Evolutionary conservation across 2,329 filamentous ascomycete species (phyloP).

Genomic region (Diaporthe vaccinii): DNA sequence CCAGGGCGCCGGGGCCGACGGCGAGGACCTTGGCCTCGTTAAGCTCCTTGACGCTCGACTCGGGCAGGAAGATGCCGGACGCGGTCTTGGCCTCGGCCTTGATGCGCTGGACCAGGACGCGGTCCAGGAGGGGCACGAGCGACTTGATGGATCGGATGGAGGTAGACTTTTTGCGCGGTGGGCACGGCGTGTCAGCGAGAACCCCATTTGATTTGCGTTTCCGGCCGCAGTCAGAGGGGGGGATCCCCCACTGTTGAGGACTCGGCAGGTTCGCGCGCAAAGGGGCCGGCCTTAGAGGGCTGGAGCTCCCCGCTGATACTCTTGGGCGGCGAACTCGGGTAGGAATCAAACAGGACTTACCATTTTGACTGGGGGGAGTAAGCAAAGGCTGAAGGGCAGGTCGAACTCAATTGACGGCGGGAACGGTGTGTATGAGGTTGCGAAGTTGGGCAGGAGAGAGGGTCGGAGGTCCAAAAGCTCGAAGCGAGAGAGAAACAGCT

Average conservation of each 20-base stretch:
- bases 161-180: conserved; percentile 64
- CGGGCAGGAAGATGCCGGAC: conserved; percentile 96
- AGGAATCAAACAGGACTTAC: background rate
- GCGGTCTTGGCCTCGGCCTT: conserved; percentile 98
- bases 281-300: background rate
- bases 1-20: conserved; percentile 88
- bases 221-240: too few relatives aligned
- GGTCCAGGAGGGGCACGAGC: conserved; percentile 96
- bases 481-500: conserved; percentile 38
- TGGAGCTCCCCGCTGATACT: background rate
- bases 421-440: conserved; percentile 12
- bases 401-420: conserved; percentile 9
- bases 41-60: conserved; percentile 96
- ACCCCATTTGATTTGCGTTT: background rate
- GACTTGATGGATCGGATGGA: conserved; percentile 95
- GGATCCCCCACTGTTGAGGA: background rate
- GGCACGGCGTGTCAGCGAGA: background rate
- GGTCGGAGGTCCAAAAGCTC: conserved; percentile 18
- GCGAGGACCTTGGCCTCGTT: conserved; percentile 98
- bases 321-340: background rate
- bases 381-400: background rate
- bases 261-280: background rate
- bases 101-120: conserved; percentile 95
- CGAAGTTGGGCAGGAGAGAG: conserved; percentile 6
- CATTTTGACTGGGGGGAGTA: conserved; percentile 6